Percentiles rank a stretch among this genome's conserved stretches.
These are phyloP conservation scores for Solanum chiquidenum DNA, from an alignment of 257 asterid genomes.

Conservation along the genomic window DNA sequence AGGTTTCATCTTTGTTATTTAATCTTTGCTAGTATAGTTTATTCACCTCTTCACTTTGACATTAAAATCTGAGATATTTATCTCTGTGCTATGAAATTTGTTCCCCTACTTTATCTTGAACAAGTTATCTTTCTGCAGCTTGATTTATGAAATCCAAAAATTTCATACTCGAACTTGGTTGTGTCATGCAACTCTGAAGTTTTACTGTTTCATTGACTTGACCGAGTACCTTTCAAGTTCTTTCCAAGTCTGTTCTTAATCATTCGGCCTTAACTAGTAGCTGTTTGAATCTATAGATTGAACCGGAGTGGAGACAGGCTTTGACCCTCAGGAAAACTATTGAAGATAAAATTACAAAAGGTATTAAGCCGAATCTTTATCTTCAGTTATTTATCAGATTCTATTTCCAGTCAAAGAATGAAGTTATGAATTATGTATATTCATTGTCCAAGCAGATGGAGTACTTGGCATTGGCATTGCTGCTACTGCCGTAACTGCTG, in stretches of 20 bases:
- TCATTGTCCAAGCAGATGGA: conserved; percentile 3
- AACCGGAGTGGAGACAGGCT: conserved; percentile 65
- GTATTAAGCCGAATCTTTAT: not conserved
- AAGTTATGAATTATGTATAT: not conserved
- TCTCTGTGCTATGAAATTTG: not conserved
- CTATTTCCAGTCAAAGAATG: not conserved
- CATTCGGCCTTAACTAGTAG: not conserved
- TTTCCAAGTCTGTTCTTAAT: not conserved
- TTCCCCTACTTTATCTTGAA: not conserved
- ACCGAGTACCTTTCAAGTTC: not conserved
- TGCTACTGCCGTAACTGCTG: conserved; percentile 13
- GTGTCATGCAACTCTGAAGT: not conserved
- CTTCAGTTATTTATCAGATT: not conserved
- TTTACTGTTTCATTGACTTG: not conserved
- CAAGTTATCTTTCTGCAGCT: not conserved
- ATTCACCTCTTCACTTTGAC: not conserved
- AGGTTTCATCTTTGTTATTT: conserved; percentile 28
- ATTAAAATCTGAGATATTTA: not conserved
- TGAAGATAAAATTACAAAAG: conserved; percentile 54
- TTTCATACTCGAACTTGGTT: not conserved
- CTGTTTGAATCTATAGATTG: conserved; percentile 22
- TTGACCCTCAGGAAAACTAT: conserved; percentile 43
- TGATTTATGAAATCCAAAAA: not conserved
- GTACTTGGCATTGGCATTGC: conserved; percentile 15
- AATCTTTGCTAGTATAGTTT: not conserved